A percentile compares a stretch with the other conserved stretches of the same genome.
Conservation (phyloP, 306 rosid species). For the Canavalia gladiata region DNA sequence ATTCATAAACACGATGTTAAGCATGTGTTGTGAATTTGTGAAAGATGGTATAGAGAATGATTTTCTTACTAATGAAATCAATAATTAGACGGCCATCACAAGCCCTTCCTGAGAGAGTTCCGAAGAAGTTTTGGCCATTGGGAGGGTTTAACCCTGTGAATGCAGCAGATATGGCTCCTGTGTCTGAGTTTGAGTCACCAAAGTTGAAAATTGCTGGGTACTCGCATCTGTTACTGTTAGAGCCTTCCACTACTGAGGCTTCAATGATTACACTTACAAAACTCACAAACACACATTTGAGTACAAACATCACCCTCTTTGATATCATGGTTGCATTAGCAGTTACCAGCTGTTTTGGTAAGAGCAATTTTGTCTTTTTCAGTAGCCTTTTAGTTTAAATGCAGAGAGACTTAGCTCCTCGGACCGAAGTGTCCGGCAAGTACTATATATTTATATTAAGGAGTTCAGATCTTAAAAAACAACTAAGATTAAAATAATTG, state of each 20-base stretch:
- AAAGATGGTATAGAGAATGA: background rate
- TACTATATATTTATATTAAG: too few relatives aligned
- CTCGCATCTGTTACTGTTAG: background rate
- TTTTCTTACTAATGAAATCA: constrained; percentile 65
- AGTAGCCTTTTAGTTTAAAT: background rate
- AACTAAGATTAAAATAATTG: too few relatives aligned
- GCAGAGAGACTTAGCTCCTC: background rate
- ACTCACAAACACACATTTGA: background rate
- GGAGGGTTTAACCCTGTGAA: constrained; percentile 56
- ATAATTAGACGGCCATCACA: constrained; percentile 76
- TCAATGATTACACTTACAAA: background rate
- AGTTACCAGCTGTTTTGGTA: background rate
- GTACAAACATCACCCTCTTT: background rate
- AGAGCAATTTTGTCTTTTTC: background rate
- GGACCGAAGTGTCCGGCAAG: background rate
- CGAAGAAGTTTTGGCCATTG: constrained; percentile 75
- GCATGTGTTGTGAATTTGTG: background rate
- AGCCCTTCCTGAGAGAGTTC: constrained; percentile 58
- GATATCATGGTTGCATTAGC: background rate
- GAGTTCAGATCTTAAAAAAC: too few relatives aligned
- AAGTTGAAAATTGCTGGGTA: constrained; percentile 41
- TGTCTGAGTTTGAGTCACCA: constrained; percentile 53
- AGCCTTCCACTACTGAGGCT: background rate
- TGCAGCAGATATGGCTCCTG: constrained; percentile 70
- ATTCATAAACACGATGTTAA: background rate